Evolutionary conservation across 352 stramenopile genomes (phyloP).

Genomic region (Globisporangium megalacanthum): DNA sequence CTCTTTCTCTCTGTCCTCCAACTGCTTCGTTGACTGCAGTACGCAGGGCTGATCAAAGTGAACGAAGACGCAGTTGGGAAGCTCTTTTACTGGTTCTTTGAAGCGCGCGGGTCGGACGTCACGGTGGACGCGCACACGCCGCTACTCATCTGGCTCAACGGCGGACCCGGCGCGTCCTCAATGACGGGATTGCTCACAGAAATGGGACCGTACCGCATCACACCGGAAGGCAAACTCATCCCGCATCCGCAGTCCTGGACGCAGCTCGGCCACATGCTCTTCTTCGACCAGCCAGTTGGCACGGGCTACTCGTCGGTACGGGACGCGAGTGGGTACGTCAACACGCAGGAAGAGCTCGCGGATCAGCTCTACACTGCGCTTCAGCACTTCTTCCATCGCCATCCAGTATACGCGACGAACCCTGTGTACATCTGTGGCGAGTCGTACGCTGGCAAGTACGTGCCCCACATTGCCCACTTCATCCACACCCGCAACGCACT

Average conservation of each 20-base stretch:
- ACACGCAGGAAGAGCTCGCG: conserved; percentile 59
- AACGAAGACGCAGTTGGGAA: conserved; percentile 49
- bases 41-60: conserved; percentile 60
- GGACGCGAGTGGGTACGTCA: conserved; percentile 66
- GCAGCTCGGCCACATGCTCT: conserved; percentile 76
- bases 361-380: conserved; percentile 92
- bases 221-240: conserved; percentile 57
- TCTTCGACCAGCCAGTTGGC: conserved; percentile 79
- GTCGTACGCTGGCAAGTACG: conserved; percentile 97
- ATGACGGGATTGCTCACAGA: conserved; percentile 77
- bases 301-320: conserved; percentile 74
- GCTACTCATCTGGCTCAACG: conserved; percentile 79
- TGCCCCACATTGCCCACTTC: conserved; percentile 91
- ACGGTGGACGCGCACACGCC: conserved; percentile 43
- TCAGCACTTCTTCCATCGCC: conserved; percentile 84
- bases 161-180: conserved; percentile 66
- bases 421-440: conserved; percentile 82
- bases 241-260: conserved; percentile 68
- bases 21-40: conserved; percentile 23
- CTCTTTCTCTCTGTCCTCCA: conserved; percentile 13
- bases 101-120: conserved; percentile 40
- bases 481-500: conserved; percentile 87
- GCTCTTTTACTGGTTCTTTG: conserved; percentile 87
- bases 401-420: conserved; percentile 73
- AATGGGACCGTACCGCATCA: conserved; percentile 76